Conservation (phyloP, 2,329 filamentous ascomycete genomes). For the Epichloe amarillans region DNA sequence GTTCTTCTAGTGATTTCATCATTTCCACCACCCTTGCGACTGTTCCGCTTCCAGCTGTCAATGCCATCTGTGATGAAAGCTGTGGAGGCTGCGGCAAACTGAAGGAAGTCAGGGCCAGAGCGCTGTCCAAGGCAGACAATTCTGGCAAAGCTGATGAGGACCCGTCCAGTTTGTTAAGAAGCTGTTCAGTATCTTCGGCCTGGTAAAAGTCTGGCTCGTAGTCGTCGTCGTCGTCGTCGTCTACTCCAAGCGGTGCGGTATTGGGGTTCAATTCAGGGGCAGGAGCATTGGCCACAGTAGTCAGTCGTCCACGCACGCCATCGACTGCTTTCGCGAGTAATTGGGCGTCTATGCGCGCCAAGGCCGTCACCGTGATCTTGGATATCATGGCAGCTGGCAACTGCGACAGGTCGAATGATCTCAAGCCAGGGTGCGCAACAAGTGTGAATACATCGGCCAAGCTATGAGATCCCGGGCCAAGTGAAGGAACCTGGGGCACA, state of each 20-base stretch:
- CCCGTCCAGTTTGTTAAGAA: conserved; percentile 63
- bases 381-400: conserved; percentile 65
- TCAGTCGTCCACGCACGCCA: conserved; percentile 39
- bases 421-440: conserved; percentile 57
- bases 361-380: conserved; percentile 67
- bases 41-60: conserved; percentile 61
- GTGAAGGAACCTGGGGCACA: conserved; percentile 46
- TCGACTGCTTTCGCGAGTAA: conserved; percentile 62
- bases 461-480: conserved; percentile 63
- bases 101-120: conserved; percentile 64
- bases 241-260: conserved; percentile 48
- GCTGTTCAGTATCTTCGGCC: conserved; percentile 64
- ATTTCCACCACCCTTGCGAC: conserved; percentile 67
- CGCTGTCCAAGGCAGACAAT: conserved; percentile 18
- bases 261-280: conserved; percentile 39
- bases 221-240: conserved; percentile 64
- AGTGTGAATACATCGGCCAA: conserved; percentile 79
- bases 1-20: conserved; percentile 59
- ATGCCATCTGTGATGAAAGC: conserved; percentile 56
- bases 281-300: conserved; percentile 30
- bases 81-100: conserved; percentile 64
- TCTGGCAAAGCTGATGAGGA: conserved; percentile 37
- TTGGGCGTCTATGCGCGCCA: conserved; percentile 56
- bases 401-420: conserved; percentile 69
- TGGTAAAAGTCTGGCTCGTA: conserved; percentile 82